A percentile compares a stretch with the other conserved stretches of the same genome.
These are phyloP conservation scores for Zizania palustris DNA, from an alignment of 202 grass and related monocot species.

Conservation along the genomic window DNA sequence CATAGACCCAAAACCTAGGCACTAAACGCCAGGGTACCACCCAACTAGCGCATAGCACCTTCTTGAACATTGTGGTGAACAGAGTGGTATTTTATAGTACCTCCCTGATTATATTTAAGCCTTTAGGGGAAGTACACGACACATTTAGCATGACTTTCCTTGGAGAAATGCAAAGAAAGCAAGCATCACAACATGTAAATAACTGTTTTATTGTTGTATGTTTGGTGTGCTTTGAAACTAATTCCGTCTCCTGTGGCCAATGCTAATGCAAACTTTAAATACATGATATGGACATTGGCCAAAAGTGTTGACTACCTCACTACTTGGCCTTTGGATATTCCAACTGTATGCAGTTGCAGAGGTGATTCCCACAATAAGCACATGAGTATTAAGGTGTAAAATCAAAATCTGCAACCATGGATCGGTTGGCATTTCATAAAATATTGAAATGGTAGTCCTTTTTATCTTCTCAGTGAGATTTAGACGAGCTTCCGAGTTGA, in stretches of 20 bases:
- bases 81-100: background rate
- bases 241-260: slow-evolving; percentile 6
- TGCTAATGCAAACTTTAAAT: background rate
- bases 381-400: background rate
- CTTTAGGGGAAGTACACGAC: background rate
- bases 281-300: background rate
- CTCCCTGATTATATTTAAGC: background rate
- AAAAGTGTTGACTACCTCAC: background rate
- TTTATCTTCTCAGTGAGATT: slow-evolving; percentile 10
- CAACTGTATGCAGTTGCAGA: background rate
- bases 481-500: slow-evolving; percentile 5
- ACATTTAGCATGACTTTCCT: background rate
- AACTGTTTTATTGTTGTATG: slow-evolving; percentile 2
- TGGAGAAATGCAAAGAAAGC: background rate
- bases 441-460: slow-evolving; percentile 6
- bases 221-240: slow-evolving; percentile 4
- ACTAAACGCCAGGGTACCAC: too few species aligned
- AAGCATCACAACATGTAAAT: background rate
- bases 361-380: slow-evolving; percentile 15
- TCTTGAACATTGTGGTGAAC: background rate
- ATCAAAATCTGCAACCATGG: slow-evolving; percentile 2
- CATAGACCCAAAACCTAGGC: too few species aligned
- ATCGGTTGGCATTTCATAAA: slow-evolving; percentile 11
- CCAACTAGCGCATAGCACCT: too few species aligned
- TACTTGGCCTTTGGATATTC: slow-evolving; percentile 2